A percentile compares a stretch with the other conserved stretches of the same genome.
These are phyloP conservation scores for Toxoplasma gondii DNA, from an alignment of 169 alveolate species.

Conservation along the genomic window DNA sequence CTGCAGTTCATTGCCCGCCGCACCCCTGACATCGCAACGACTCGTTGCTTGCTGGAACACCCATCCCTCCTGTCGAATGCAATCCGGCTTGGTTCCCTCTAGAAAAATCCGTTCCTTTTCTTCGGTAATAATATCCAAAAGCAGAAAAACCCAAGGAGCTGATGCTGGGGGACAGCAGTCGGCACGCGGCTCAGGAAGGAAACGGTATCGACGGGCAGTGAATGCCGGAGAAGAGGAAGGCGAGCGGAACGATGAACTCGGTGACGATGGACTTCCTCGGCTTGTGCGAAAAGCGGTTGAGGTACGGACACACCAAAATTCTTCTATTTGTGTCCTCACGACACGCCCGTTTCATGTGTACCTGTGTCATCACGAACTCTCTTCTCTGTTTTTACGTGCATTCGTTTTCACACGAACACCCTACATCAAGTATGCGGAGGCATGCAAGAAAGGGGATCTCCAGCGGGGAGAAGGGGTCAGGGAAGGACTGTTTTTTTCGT, in stretches of 20 bases:
- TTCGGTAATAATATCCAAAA: background rate
- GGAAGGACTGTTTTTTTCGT: too few species aligned
- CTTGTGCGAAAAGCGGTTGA: background rate
- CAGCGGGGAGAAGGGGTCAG: too few species aligned
- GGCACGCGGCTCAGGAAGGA: background rate
- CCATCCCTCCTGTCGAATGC: too few species aligned
- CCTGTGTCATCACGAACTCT: too few species aligned
- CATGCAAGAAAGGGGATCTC: too few species aligned
- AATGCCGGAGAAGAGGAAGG: background rate
- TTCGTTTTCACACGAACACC: too few species aligned
- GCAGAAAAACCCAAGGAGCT: background rate
- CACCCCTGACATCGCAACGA: too few species aligned
- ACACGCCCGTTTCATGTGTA: too few species aligned
- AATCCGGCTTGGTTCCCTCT: background rate
- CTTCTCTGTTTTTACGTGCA: too few species aligned
- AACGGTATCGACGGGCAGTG: background rate
- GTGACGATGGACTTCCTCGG: background rate
- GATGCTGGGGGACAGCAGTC: background rate
- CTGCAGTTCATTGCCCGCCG: too few species aligned
- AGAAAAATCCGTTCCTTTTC: background rate
- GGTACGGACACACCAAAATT: background rate
- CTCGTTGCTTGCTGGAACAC: too few species aligned
- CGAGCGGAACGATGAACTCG: background rate
- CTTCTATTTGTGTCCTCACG: background rate
- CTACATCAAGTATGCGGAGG: too few species aligned